Base-by-base conservation (phyloP, 495 filamentous ascomycete species). In the Geopyxis carbonaria region DNA sequence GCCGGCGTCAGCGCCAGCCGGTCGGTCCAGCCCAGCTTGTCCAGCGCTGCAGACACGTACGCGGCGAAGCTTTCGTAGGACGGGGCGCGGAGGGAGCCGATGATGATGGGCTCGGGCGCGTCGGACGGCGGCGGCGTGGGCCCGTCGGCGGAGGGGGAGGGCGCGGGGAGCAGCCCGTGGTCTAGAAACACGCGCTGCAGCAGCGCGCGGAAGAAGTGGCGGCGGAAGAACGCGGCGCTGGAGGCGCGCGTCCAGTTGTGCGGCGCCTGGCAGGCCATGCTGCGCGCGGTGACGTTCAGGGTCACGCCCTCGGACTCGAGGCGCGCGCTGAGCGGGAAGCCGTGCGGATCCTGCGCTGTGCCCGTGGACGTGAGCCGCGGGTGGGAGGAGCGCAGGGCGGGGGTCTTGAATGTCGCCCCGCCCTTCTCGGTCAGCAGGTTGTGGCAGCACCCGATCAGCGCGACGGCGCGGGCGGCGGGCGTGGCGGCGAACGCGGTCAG, bases 361-460 rank as follows among this genome's bases (percentile, higher is more conserved):
- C 77, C 72, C 7, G 72, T 72, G 25, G 61, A 39, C 1, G 59
- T 56, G 8, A 80, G 62, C 13, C 76, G 70, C 4, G 68, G 64
- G 44, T 75, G 69, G 28, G 61, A 52, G 10, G 60, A 54, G 13
- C 37, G 37, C 23, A 28, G 55, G 4, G 13, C 15, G 18, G 72
- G 63, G 4, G 75, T 66, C 51, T 94, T 92, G 59, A 75, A 87
- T 0, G 83, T 82, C 13, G 85, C 82, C 2, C 81, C 79, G 15
- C 92, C 69, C 36, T 84, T 73, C 54, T 94, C 89, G 2, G 86
- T 93, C 40, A 94, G 58, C 14, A 94, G 75, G 44, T 97, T 97
- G 65, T 97, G 94, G 63, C 89, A 97, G 63, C 89, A 97, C 24
- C 89, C 89, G 29, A 97, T 80, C 55, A 97, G 80, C 24, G 89